A percentile compares a stretch with the other conserved stretches of the same genome.
These are phyloP conservation scores for Drechslerella dactyloides DNA, from an alignment of 2,329 filamentous ascomycete genomes.

Conservation along the genomic window DNA sequence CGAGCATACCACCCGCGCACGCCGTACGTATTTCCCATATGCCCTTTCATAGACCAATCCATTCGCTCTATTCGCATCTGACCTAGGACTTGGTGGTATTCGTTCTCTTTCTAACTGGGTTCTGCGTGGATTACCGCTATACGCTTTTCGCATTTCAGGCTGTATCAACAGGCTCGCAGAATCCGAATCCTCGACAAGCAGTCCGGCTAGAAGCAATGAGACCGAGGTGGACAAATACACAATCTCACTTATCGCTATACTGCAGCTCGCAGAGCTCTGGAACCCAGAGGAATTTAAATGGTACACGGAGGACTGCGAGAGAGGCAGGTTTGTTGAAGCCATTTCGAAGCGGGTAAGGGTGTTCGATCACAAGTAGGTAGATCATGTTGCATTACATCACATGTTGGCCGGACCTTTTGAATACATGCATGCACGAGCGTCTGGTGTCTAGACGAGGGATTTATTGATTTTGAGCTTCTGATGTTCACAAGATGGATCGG, in stretches of 20 bases:
- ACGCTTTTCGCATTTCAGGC: too few species aligned
- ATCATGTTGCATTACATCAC: neutral
- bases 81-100: too few species aligned
- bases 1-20: conserved; percentile 12
- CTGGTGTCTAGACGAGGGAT: too few species aligned
- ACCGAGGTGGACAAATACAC: conserved; percentile 1
- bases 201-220: neutral
- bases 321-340: conserved; percentile 11
- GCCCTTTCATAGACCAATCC: neutral
- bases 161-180: too few species aligned
- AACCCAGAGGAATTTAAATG: conserved; percentile 10
- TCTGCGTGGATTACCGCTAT: too few species aligned
- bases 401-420: too few species aligned
- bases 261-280: conserved; percentile 35
- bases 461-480: too few species aligned
- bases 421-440: neutral
- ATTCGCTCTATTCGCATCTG: too few species aligned
- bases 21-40: conserved; percentile 6
- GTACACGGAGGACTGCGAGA: conserved; percentile 19
- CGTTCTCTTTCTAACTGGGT: too few species aligned
- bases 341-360: conserved; percentile 13
- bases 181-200: too few species aligned
- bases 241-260: conserved; percentile 8
- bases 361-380: neutral
- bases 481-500: too few species aligned